phyloP scores from a whole-genome alignment of 2,329 filamentous ascomycete species.

The Diaporthe citriasiana region DNA sequence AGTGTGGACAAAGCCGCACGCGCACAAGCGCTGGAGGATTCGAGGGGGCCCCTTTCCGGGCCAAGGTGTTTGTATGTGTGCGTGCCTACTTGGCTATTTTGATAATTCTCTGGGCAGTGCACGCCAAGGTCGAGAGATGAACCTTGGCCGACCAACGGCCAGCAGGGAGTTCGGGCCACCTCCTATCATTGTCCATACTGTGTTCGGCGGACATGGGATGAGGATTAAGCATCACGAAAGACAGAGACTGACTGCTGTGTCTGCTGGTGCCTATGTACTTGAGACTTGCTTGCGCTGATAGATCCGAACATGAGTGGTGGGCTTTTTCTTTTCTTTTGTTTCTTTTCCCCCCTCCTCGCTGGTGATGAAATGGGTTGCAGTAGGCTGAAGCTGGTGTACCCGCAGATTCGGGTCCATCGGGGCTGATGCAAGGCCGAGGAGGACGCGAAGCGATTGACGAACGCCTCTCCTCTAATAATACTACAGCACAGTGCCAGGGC shows the following conservation, averaged over 20 bases:
- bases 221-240: slow-evolving; percentile 5
- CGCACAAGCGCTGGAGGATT: neutral
- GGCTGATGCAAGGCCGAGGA: slow-evolving; percentile 32
- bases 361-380: neutral
- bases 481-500: neutral
- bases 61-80: slow-evolving; percentile 16
- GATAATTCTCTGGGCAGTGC: slow-evolving; percentile 27
- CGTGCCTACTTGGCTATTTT: slow-evolving; percentile 27
- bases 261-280: neutral
- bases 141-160: slow-evolving; percentile 21
- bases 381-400: neutral
- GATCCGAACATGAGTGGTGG: slow-evolving; percentile 15
- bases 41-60: slow-evolving; percentile 31
- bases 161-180: slow-evolving; percentile 18
- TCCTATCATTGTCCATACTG: slow-evolving; percentile 17
- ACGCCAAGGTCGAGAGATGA: slow-evolving; percentile 24
- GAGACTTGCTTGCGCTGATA: neutral
- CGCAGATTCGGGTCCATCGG: slow-evolving; percentile 34
- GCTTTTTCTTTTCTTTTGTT: neutral
- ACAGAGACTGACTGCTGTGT: neutral
- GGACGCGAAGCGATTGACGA: slow-evolving; percentile 35
- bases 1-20: neutral
- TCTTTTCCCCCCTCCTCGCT: neutral
- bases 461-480: slow-evolving; percentile 21
- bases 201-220: slow-evolving; percentile 27